Percentiles rank a stretch among this genome's conserved stretches.
Conservation (phyloP, 2,329 filamentous ascomycete genomes). For the Diaporthe vexans region DNA sequence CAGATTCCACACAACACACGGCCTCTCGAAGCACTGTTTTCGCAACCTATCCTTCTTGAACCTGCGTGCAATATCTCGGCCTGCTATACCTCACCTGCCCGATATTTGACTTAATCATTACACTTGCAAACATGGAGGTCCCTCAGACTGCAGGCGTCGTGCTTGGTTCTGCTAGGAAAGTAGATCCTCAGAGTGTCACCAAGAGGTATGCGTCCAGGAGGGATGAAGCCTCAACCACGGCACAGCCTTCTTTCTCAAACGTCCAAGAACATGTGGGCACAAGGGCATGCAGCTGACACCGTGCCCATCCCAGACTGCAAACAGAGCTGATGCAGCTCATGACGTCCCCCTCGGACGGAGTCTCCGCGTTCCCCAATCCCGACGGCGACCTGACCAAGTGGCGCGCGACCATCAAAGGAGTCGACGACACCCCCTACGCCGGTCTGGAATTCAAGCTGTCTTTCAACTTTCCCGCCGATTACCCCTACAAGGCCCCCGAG, state of each 20-base stretch:
- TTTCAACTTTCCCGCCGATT: slow-evolving; percentile 91
- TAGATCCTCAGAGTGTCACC: slow-evolving; percentile 80
- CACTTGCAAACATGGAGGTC: slow-evolving; percentile 63
- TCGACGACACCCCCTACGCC: slow-evolving; percentile 91
- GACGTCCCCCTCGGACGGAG: slow-evolving; percentile 92
- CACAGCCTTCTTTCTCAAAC: neutral
- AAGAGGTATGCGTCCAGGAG: slow-evolving; percentile 73
- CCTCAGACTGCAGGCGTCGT: slow-evolving; percentile 73
- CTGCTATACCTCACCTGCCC: slow-evolving; percentile 16
- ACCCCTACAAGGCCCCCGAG: slow-evolving; percentile 90
- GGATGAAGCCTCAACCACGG: neutral
- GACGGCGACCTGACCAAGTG: slow-evolving; percentile 93
- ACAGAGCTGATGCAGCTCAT: slow-evolving; percentile 99
- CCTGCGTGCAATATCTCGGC: neutral
- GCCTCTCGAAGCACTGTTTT: slow-evolving; percentile 14
- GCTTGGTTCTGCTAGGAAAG: slow-evolving; percentile 68
- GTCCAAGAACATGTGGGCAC: neutral
- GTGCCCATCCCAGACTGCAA: slow-evolving; percentile 78
- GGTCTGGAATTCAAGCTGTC: slow-evolving; percentile 91
- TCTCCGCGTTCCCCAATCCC: slow-evolving; percentile 93
- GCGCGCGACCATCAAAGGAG: slow-evolving; percentile 94
- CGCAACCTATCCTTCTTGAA: neutral
- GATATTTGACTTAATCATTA: neutral
- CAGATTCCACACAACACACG: slow-evolving; percentile 3
- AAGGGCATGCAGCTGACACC: neutral